Evolutionary conservation across 164 flowering plant genomes (phyloP).

Genomic region (Litsea cubeba): DNA sequence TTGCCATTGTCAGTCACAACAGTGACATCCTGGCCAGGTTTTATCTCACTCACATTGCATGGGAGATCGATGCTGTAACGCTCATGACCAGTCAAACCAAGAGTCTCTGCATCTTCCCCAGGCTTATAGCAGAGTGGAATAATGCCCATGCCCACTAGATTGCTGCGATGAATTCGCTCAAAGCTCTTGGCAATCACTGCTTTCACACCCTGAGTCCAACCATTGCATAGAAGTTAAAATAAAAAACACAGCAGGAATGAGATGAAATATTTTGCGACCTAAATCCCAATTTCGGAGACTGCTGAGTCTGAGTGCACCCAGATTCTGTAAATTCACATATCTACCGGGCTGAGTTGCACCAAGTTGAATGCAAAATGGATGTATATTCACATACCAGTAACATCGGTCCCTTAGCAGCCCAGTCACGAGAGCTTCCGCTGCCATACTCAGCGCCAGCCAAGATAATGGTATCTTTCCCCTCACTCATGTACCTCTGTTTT

Average conservation of each 20-base stretch:
- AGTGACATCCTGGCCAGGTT: conserved; percentile 72
- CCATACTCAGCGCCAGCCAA: conserved; percentile 79
- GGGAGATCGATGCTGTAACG: conserved; percentile 72
- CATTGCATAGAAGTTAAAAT: background rate
- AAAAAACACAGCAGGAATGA: background rate
- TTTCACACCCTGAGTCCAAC: conserved; percentile 61
- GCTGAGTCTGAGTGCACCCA: background rate
- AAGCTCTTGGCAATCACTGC: conserved; percentile 85
- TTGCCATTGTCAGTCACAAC: conserved; percentile 61
- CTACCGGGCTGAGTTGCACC: no score
- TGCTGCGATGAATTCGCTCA: conserved; percentile 83
- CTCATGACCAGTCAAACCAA: conserved; percentile 79
- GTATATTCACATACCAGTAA: conserved; percentile 34
- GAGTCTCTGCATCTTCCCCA: conserved; percentile 52
- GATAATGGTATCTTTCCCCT: conserved; percentile 51
- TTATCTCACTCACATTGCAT: conserved; percentile 46
- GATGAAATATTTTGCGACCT: background rate
- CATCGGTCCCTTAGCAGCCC: conserved; percentile 91
- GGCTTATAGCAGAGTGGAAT: conserved; percentile 68
- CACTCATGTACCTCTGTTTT: conserved; percentile 52
- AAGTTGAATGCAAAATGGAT: background rate
- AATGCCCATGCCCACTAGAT: conserved; percentile 81
- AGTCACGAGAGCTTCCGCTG: conserved; percentile 78
- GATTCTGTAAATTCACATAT: no score
- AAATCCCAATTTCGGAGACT: background rate